These are phyloP conservation scores for Penicillium paneum DNA, from an alignment of 2,329 filamentous ascomycete species.

Conservation along the genomic window DNA sequence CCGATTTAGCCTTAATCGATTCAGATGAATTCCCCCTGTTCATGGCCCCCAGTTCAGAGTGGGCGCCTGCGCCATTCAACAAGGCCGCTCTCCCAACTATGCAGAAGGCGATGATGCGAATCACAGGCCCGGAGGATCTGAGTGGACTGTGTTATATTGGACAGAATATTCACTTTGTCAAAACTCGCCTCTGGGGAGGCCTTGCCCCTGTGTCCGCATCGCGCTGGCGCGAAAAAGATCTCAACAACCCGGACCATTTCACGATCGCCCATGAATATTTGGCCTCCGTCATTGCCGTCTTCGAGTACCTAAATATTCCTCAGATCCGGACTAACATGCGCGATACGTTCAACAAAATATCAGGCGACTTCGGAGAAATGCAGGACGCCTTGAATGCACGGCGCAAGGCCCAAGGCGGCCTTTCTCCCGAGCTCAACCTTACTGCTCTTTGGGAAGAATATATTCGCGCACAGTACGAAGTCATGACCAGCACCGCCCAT, in stretches of 20 bases:
- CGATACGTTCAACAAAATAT: constrained; percentile 11
- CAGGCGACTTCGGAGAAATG: constrained; percentile 3
- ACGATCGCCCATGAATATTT: constrained; percentile 6
- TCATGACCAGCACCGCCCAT: constrained; percentile 12
- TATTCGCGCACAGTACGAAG: constrained; percentile 8
- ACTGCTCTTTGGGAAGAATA: constrained; percentile 9
- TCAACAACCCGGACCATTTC: constrained; percentile 7
- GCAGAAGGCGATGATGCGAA: constrained; percentile 1
- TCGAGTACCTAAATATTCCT: constrained; percentile 8
- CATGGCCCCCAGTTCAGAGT: constrained; percentile 6
- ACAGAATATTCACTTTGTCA: constrained; percentile 6
- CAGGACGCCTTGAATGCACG: constrained; percentile 8
- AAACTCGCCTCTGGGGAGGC: constrained; percentile 6
- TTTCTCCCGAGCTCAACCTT: constrained; percentile 4
- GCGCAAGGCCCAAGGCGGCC: not conserved
- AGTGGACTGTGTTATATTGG: constrained; percentile 4
- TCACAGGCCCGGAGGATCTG: not conserved
- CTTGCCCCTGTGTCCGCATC: constrained; percentile 4
- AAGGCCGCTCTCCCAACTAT: not conserved
- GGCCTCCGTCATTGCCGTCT: constrained; percentile 8
- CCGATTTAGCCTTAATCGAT: constrained; percentile 2
- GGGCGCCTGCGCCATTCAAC: constrained; percentile 12
- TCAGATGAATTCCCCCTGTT: constrained; percentile 5
- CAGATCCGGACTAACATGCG: constrained; percentile 7
- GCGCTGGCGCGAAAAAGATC: constrained; percentile 9